Conservation (phyloP, 768 basidiomycete genomes). For the Mycena floridula region DNA sequence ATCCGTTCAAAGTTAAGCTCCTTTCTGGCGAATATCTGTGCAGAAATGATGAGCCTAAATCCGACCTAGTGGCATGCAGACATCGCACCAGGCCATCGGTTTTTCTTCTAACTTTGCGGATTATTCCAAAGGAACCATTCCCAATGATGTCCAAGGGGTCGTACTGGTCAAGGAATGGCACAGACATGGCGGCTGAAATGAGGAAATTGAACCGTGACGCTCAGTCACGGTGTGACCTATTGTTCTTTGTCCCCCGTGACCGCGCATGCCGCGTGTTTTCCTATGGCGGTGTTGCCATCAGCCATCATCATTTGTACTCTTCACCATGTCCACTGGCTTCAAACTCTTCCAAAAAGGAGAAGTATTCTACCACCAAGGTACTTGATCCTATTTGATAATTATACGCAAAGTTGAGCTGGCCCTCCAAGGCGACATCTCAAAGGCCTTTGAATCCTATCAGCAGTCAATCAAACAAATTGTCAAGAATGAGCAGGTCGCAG, state of each 20-base stretch:
- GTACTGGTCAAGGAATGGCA: conserved; percentile 68
- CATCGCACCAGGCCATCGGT: conserved; percentile 71
- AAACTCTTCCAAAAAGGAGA: conserved; percentile 13
- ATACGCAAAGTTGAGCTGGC: too few species aligned
- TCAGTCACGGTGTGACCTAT: too few species aligned
- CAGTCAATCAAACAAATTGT: conserved; percentile 21
- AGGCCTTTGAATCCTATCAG: conserved; percentile 22
- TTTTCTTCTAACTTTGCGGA: conserved; percentile 87
- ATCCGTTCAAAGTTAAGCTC: conserved; percentile 98
- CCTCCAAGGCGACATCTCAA: conserved; percentile 9
- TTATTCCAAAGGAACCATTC: conserved; percentile 96
- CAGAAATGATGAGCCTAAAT: conserved; percentile 1
- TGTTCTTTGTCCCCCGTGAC: too few species aligned
- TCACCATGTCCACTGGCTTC: too few species aligned
- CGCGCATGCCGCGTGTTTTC: too few species aligned
- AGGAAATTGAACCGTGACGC: too few species aligned
- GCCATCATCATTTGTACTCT: too few species aligned
- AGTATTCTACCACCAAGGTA: conserved; percentile 2
- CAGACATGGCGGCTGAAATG: conserved; percentile 24
- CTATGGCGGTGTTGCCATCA: too few species aligned
- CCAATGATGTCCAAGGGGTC: conserved; percentile 90
- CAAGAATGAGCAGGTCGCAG: conserved; percentile 18
- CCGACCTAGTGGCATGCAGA: conserved; percentile 1
- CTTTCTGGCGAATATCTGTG: conserved; percentile 80
- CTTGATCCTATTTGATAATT: too few species aligned